Percentiles rank a stretch among this genome's conserved stretches.
Conservation (phyloP, 2,329 filamentous ascomycete genomes). For the Exophiala phaeomuriformis region DNA sequence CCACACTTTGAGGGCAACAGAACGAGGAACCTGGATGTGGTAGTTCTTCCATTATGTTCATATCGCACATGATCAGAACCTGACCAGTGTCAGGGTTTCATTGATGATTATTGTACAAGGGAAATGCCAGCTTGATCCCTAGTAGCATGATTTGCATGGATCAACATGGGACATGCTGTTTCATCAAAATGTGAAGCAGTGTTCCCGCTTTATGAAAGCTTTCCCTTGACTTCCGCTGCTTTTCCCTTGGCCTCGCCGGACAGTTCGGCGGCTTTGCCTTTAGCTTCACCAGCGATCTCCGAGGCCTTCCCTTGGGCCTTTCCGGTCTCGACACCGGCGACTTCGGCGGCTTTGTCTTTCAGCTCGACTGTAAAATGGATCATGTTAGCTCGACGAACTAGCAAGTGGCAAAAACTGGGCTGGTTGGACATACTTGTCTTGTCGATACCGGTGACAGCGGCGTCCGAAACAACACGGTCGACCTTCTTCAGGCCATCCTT, state of each 20-base stretch:
- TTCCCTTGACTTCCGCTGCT: constrained; percentile 32
- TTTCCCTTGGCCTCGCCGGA: constrained; percentile 31
- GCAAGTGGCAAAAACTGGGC: neutral
- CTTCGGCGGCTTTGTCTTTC: constrained; percentile 40
- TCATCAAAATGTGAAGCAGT: neutral
- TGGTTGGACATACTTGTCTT: constrained; percentile 47
- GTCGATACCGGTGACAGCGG: constrained; percentile 55
- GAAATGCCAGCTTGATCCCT: constrained; percentile 11
- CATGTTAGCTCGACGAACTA: constrained; percentile 1
- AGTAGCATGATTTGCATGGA: constrained; percentile 1
- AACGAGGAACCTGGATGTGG: no score
- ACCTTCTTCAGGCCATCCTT: constrained; percentile 54
- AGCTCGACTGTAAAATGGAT: constrained; percentile 42
- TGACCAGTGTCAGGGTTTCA: neutral
- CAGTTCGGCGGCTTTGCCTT: constrained; percentile 29
- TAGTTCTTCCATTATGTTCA: neutral
- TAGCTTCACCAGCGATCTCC: constrained; percentile 34
- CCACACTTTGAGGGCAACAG: no score
- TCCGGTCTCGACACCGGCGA: constrained; percentile 37
- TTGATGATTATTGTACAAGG: constrained; percentile 17
- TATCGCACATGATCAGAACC: constrained; percentile 11
- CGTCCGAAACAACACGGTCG: constrained; percentile 50
- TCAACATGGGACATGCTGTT: neutral
- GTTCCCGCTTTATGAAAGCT: constrained; percentile 17
- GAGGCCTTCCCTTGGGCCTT: constrained; percentile 43